Evolutionary conservation across 495 filamentous ascomycete genomes (phyloP).

Genomic region (Penicillium coprophilum): DNA sequence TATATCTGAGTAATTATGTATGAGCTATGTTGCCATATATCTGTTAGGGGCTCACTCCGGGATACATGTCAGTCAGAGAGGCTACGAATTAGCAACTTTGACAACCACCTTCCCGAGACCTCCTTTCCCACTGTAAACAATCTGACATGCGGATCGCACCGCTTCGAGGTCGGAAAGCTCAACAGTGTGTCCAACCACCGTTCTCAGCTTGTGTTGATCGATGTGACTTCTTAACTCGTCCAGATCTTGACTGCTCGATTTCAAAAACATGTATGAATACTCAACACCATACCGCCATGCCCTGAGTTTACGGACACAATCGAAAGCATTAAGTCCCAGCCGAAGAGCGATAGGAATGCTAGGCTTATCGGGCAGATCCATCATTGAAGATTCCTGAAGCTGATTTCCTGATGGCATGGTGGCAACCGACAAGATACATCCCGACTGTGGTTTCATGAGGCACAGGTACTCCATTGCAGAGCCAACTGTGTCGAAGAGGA

Average conservation of each 20-base stretch:
- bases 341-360: conserved; percentile 34
- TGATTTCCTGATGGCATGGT: conserved; percentile 35
- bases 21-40: background rate
- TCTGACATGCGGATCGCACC: conserved; percentile 44
- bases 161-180: conserved; percentile 46
- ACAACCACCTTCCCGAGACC: conserved; percentile 58
- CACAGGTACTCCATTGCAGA: conserved; percentile 31
- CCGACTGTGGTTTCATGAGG: conserved; percentile 39
- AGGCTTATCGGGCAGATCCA: conserved; percentile 32
- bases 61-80: background rate
- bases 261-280: conserved; percentile 43
- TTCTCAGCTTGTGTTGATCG: conserved; percentile 46
- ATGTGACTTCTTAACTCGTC: conserved; percentile 42
- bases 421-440: conserved; percentile 42
- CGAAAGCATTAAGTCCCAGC: conserved; percentile 33
- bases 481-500: conserved; percentile 52
- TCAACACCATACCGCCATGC: conserved; percentile 37
- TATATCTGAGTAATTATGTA: background rate
- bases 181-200: conserved; percentile 44
- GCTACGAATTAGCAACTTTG: conserved; percentile 28
- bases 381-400: conserved; percentile 17
- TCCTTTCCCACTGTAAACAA: conserved; percentile 51
- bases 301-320: conserved; percentile 33
- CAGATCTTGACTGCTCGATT: conserved; percentile 38
- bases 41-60: background rate